Percentiles rank a stretch among this genome's conserved stretches.
Evolutionary conservation across 2,329 filamentous ascomycete species (phyloP).

Genomic region (Knufia petricola): DNA sequence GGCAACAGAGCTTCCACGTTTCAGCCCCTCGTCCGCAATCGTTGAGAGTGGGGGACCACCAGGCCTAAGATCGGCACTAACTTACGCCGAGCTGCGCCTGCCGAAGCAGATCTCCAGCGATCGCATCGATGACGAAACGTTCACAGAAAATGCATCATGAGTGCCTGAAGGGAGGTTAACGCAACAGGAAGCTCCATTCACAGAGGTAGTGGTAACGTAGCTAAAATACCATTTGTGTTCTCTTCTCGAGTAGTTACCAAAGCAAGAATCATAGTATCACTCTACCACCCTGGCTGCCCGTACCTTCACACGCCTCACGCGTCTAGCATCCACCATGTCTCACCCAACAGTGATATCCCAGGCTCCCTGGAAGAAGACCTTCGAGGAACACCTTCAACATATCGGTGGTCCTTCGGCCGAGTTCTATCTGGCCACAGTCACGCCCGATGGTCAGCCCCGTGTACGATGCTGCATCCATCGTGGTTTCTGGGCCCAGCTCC

Average conservation of each 20-base stretch:
- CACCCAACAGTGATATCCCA: slow-evolving; percentile 26
- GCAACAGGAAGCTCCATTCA: too few relatives aligned
- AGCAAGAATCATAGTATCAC: not conserved
- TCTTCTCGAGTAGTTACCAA: too few relatives aligned
- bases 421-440: slow-evolving; percentile 39
- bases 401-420: slow-evolving; percentile 29
- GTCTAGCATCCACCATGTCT: slow-evolving; percentile 33
- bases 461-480: slow-evolving; percentile 75
- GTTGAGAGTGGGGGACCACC: not conserved
- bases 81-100: too few relatives aligned
- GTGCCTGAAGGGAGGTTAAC: too few relatives aligned
- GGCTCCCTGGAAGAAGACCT: slow-evolving; percentile 45
- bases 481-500: slow-evolving; percentile 67
- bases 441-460: slow-evolving; percentile 32
- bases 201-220: too few relatives aligned
- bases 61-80: not conserved
- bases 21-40: too few relatives aligned
- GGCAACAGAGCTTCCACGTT: not conserved
- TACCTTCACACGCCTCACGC: not conserved
- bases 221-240: too few relatives aligned
- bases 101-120: too few relatives aligned
- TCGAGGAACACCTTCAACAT: slow-evolving; percentile 40
- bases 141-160: too few relatives aligned
- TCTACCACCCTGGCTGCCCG: slow-evolving; percentile 2
- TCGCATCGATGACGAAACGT: too few relatives aligned